Evolutionary conservation across 169 alveolate species (phyloP).

Genomic region (Plasmodium adleri): DNA sequence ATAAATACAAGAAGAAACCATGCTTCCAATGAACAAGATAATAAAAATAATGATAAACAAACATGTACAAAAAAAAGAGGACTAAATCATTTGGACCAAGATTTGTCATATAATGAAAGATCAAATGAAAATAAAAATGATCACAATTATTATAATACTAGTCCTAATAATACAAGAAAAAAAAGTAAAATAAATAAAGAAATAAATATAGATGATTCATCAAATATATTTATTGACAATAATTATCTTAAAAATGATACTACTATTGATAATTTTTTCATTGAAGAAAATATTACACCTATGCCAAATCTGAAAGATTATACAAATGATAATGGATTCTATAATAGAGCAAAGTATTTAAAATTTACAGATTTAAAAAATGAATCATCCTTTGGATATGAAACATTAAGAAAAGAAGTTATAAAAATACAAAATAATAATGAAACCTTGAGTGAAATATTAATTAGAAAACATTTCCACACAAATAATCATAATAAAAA

Average conservation of each 20-base stretch:
- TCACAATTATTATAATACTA: background rate
- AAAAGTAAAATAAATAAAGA: constrained; percentile 1
- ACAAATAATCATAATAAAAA: background rate
- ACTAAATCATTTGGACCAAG: background rate
- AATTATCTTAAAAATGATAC: background rate
- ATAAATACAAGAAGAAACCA: background rate
- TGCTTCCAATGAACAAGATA: background rate
- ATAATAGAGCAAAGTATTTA: constrained; percentile 20
- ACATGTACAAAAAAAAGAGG: background rate
- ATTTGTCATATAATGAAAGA: constrained; percentile 2
- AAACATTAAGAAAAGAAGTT: constrained; percentile 55
- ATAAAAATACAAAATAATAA: constrained; percentile 68
- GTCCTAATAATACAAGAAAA: background rate
- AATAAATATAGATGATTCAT: too few species aligned
- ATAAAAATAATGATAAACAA: background rate
- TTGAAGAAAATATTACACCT: constrained; percentile 49
- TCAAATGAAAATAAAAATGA: background rate
- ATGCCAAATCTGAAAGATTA: constrained; percentile 14
- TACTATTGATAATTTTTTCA: constrained; percentile 21
- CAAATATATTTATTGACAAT: background rate
- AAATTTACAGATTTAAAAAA: constrained; percentile 62
- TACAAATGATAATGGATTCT: constrained; percentile 20
- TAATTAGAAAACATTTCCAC: constrained; percentile 50
- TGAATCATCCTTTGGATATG: constrained; percentile 53
- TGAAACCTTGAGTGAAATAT: constrained; percentile 67